Percentiles rank a stretch among this genome's conserved stretches.
Evolutionary conservation across 345 rosid species (phyloP).

Genomic region (Abelmoschus esculentus): DNA sequence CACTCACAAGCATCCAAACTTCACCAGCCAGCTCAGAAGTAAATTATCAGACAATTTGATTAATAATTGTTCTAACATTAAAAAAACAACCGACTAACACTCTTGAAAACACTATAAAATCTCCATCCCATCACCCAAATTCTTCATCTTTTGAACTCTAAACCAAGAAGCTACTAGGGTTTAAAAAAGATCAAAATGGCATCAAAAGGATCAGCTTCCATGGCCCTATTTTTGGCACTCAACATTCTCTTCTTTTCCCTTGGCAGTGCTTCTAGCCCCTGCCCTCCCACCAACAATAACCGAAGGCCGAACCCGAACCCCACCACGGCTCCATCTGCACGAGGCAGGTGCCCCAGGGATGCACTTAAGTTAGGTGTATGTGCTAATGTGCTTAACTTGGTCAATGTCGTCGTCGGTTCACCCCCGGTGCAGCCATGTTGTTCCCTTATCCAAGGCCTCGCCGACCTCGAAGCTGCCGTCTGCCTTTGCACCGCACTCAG

Average conservation of each 20-base stretch:
- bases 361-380: constrained; percentile 48
- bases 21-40: neutral
- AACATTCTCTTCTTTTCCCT: constrained; percentile 46
- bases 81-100: neutral
- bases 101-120: neutral
- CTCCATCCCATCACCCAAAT: neutral
- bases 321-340: constrained; percentile 11
- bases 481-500: constrained; percentile 61
- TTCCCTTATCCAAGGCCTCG: constrained; percentile 41
- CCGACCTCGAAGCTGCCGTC: constrained; percentile 52
- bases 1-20: neutral
- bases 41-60: too few relatives aligned
- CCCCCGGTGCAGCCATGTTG: constrained; percentile 45
- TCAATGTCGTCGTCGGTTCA: constrained; percentile 27
- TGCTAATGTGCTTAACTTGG: constrained; percentile 30
- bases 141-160: neutral
- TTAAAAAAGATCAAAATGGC: constrained; percentile 30
- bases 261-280: constrained; percentile 32
- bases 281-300: constrained; percentile 21
- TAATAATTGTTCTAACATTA: neutral
- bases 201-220: constrained; percentile 31
- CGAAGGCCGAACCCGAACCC: constrained; percentile 27
- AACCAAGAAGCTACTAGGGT: neutral
- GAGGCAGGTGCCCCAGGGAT: constrained; percentile 38
- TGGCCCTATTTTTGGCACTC: constrained; percentile 42